These are phyloP conservation scores for Byssochlamys sp. DNA, from an alignment of 2,329 filamentous ascomycete genomes.

Conservation along the genomic window DNA sequence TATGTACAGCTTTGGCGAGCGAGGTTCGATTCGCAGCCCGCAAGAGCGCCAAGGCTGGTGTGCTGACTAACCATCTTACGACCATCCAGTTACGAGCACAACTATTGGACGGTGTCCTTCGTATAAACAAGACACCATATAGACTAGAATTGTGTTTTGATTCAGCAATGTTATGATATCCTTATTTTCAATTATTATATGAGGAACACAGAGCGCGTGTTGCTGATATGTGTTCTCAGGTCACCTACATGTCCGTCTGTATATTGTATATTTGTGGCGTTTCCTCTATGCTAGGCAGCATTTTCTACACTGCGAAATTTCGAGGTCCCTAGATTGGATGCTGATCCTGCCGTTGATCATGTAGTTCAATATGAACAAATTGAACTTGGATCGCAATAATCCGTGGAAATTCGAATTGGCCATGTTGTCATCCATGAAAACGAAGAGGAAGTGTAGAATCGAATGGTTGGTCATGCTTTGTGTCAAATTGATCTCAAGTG, in stretches of 20 bases:
- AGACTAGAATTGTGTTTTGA: background rate
- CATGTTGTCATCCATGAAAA: too few relatives aligned
- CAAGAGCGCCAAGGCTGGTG: background rate
- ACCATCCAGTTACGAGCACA: background rate
- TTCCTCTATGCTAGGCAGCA: too few relatives aligned
- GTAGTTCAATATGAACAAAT: too few relatives aligned
- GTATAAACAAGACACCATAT: background rate
- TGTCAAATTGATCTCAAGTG: too few relatives aligned
- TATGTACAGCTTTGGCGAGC: background rate
- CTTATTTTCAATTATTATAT: background rate
- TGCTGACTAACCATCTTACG: background rate
- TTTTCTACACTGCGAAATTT: too few relatives aligned
- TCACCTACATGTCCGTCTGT: background rate
- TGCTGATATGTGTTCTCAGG: background rate
- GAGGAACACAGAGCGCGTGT: background rate
- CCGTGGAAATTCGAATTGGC: too few relatives aligned
- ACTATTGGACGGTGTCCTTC: background rate
- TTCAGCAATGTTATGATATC: background rate
- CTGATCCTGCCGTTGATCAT: too few relatives aligned
- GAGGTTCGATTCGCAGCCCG: background rate
- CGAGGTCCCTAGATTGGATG: too few relatives aligned
- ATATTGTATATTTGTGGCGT: too few relatives aligned
- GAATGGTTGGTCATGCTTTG: too few relatives aligned
- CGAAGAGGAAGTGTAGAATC: too few relatives aligned
- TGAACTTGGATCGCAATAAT: too few relatives aligned